These are phyloP conservation scores for Pleurotus ostreatus DNA, from an alignment of 768 basidiomycete genomes.

Conservation along the genomic window DNA sequence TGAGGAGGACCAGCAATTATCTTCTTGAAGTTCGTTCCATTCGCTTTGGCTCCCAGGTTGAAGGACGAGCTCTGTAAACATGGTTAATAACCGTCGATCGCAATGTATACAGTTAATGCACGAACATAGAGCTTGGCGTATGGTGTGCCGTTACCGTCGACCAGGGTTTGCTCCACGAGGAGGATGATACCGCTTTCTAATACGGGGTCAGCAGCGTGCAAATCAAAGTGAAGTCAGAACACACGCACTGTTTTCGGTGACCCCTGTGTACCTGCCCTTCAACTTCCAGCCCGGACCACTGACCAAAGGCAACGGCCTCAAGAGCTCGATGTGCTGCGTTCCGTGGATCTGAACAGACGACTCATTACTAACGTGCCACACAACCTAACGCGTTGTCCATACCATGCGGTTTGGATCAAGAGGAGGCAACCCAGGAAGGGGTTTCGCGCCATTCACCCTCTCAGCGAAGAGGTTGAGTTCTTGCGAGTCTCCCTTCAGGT, in stretches of 20 bases:
- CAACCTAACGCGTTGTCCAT: slow-evolving; percentile 18
- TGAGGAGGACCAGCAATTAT: slow-evolving; percentile 55
- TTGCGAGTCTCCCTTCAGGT: slow-evolving; percentile 61
- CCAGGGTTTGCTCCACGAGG: slow-evolving; percentile 57
- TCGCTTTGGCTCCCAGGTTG: slow-evolving; percentile 64
- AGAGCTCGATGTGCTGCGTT: slow-evolving; percentile 73
- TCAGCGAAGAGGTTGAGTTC: slow-evolving; percentile 71
- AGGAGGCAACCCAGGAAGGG: slow-evolving; percentile 64
- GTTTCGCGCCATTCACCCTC: slow-evolving; percentile 31
- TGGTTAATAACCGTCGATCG: not conserved
- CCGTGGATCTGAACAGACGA: slow-evolving; percentile 60
- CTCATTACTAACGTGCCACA: not conserved
- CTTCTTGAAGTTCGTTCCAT: slow-evolving; percentile 59
- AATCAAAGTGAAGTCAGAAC: not conserved
- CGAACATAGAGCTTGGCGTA: slow-evolving; percentile 64
- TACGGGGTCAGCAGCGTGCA: not conserved
- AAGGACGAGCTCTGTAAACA: slow-evolving; percentile 58
- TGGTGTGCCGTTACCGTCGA: slow-evolving; percentile 55
- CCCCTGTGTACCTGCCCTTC: slow-evolving; percentile 58
- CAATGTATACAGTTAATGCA: not conserved
- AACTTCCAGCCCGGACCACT: slow-evolving; percentile 81
- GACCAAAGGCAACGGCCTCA: slow-evolving; percentile 72
- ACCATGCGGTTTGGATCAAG: slow-evolving; percentile 71
- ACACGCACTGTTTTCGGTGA: slow-evolving; percentile 77
- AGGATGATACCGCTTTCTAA: slow-evolving; percentile 74